A percentile compares a stretch with the other conserved stretches of the same genome.
These are phyloP conservation scores for Volvariella volvacea DNA, from an alignment of 1,284 basidiomycete species.

Conservation along the genomic window DNA sequence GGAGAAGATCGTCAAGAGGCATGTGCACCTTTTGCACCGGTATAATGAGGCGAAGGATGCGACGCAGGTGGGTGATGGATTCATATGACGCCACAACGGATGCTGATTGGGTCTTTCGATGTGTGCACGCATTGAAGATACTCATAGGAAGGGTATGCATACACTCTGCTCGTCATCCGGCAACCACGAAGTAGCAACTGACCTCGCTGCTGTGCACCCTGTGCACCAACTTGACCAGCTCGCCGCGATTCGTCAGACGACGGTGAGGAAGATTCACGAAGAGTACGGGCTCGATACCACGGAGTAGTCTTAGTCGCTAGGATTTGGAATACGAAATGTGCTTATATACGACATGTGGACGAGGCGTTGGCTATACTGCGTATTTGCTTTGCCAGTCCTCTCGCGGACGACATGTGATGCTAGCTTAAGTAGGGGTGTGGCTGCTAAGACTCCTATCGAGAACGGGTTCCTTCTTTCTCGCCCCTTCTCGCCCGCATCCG, in stretches of 20 bases:
- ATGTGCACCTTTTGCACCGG: constrained; percentile 65
- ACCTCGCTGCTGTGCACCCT: constrained; percentile 5
- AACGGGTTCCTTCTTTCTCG: no score
- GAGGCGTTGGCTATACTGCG: no score
- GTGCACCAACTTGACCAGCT: constrained; percentile 35
- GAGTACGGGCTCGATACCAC: constrained; percentile 46
- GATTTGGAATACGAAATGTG: no score
- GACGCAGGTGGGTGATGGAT: constrained; percentile 43
- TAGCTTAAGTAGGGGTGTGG: no score
- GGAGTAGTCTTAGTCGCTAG: constrained; percentile 15
- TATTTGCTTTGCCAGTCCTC: no score
- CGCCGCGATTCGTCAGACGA: constrained; percentile 55
- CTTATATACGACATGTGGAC: no score
- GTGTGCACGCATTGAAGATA: constrained; percentile 29
- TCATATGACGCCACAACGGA: no score
- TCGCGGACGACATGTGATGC: no score
- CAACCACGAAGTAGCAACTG: no score
- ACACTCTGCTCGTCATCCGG: background rate
- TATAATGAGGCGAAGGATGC: constrained; percentile 83
- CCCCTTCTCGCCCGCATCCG: no score
- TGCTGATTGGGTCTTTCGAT: no score
- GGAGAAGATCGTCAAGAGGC: constrained; percentile 57
- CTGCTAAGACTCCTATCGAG: no score
- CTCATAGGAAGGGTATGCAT: constrained; percentile 48
- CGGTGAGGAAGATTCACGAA: constrained; percentile 63